Conservation (phyloP, 2,329 filamentous ascomycete species). For the Hypoxylon sp. region DNA sequence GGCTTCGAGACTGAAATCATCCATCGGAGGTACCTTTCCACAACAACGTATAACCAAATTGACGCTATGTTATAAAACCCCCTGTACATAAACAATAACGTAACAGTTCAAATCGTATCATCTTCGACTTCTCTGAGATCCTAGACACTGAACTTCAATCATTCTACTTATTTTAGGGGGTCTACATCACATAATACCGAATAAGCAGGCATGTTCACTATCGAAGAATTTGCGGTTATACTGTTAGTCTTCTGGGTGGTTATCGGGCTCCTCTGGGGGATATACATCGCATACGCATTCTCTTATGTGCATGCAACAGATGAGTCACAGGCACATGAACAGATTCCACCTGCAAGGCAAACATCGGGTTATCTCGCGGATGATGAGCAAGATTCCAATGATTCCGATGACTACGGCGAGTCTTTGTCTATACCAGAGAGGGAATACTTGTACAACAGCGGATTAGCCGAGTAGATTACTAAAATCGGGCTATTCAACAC, state of each 20-base stretch:
- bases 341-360: not conserved
- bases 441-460: not conserved
- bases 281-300: not conserved
- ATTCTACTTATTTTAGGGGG: not conserved
- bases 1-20: not conserved
- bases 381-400: constrained; percentile 5
- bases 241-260: not conserved
- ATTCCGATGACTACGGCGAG: not conserved
- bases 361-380: constrained; percentile 7
- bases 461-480: not conserved
- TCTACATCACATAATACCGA: not conserved
- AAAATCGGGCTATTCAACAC: not conserved
- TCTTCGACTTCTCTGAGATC: not conserved
- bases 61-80: not conserved
- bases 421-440: not conserved
- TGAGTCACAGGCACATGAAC: not conserved
- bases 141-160: not conserved
- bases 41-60: not conserved
- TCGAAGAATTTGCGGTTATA: not conserved
- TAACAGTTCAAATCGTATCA: not conserved
- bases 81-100: not conserved
- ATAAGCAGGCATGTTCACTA: not conserved
- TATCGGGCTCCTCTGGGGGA: not conserved
- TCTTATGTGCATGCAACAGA: not conserved
- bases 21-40: not conserved